Percentiles rank a stretch among this genome's conserved stretches.
These are phyloP conservation scores for Leptodontidium sp. DNA, from an alignment of 2,329 filamentous ascomycete species.

Conservation along the genomic window DNA sequence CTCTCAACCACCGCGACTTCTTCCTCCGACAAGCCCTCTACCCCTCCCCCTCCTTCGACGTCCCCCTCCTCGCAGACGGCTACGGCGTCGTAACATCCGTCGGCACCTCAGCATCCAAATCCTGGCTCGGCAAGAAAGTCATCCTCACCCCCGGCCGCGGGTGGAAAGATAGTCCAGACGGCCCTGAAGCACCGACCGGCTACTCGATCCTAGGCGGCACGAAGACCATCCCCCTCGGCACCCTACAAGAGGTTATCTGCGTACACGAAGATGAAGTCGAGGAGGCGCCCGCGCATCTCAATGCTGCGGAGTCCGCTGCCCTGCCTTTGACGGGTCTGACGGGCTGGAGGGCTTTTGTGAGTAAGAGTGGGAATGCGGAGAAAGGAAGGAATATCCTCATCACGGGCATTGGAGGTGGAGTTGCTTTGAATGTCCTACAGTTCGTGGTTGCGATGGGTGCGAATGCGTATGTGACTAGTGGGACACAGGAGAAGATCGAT, in stretches of 20 bases:
- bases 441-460: constrained; percentile 77
- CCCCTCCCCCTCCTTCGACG: constrained; percentile 80
- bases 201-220: constrained; percentile 77
- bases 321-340: constrained; percentile 87
- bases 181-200: constrained; percentile 71
- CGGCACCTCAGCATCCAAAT: constrained; percentile 61
- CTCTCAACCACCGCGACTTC: constrained; percentile 94
- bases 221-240: constrained; percentile 69
- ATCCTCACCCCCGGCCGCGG: constrained; percentile 80
- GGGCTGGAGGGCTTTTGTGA: constrained; percentile 85
- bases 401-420: constrained; percentile 92
- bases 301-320: constrained; percentile 78
- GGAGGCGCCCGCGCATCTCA: constrained; percentile 76
- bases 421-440: constrained; percentile 81
- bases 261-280: constrained; percentile 79
- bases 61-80: constrained; percentile 84
- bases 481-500: constrained; percentile 72
- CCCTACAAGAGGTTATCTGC: constrained; percentile 75
- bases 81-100: constrained; percentile 74
- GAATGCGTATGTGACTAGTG: constrained; percentile 54
- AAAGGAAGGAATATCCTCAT: constrained; percentile 79
- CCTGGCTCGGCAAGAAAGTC: constrained; percentile 71
- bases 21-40: constrained; percentile 95
- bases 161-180: constrained; percentile 76
- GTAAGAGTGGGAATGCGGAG: constrained; percentile 73